These are phyloP conservation scores for Russula griseocarnosa DNA, from an alignment of 768 basidiomycete genomes.

Conservation along the genomic window DNA sequence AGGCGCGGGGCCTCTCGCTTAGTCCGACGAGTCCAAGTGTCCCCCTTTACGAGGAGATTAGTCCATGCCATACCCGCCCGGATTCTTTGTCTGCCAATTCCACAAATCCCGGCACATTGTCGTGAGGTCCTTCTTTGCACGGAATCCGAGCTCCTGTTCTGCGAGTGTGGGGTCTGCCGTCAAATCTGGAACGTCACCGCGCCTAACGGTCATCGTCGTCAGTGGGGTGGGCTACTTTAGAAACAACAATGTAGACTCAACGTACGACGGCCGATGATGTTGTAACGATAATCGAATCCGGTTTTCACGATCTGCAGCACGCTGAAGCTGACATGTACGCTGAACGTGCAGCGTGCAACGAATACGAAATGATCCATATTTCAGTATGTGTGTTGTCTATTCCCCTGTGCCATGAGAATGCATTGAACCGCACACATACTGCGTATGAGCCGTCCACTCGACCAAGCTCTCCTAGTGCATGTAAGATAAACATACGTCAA, in stretches of 20 bases:
- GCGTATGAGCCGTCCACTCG: too few species aligned
- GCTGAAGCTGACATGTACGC: too few species aligned
- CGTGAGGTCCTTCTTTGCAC: slow-evolving; percentile 72
- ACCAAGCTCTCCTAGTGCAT: too few species aligned
- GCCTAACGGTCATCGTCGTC: slow-evolving; percentile 41
- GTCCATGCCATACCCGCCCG: slow-evolving; percentile 53
- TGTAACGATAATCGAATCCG: slow-evolving; percentile 82
- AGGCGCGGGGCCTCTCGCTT: background rate
- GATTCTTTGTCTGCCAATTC: slow-evolving; percentile 98
- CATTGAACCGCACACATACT: too few species aligned
- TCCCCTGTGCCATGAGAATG: too few species aligned
- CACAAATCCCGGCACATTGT: slow-evolving; percentile 96
- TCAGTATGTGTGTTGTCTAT: too few species aligned
- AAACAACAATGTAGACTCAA: slow-evolving; percentile 13
- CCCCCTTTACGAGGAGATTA: background rate
- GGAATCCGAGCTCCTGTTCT: slow-evolving; percentile 89
- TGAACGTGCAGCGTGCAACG: too few species aligned
- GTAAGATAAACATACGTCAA: too few species aligned
- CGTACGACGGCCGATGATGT: slow-evolving; percentile 85
- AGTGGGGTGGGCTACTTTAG: background rate
- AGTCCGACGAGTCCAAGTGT: background rate
- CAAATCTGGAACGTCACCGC: slow-evolving; percentile 93
- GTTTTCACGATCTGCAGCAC: slow-evolving; percentile 93
- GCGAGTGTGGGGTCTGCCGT: slow-evolving; percentile 92
- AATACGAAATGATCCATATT: too few species aligned